phyloP scores from a whole-genome alignment of 306 rosid genomes.

The Leucaena leucocephala region DNA sequence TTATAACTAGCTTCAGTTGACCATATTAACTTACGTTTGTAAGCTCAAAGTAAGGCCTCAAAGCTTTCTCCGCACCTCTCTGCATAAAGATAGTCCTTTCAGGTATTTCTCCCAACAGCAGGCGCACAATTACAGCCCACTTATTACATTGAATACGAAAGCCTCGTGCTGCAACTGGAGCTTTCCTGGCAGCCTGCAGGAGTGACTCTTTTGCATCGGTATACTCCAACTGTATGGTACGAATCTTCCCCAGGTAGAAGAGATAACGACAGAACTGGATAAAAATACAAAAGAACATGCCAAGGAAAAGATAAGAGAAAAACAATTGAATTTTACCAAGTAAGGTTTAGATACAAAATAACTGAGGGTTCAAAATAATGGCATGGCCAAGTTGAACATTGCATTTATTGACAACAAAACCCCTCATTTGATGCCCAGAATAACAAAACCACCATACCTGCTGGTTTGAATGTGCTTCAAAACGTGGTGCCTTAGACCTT shows the following conservation, averaged over 20 bases:
- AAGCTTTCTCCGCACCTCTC: constrained; percentile 85
- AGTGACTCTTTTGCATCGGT: constrained; percentile 98
- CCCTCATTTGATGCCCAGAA: not conserved
- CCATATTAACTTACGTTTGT: constrained; percentile 74
- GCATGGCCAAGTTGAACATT: too few relatives aligned
- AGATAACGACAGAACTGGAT: constrained; percentile 93
- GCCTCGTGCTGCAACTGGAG: constrained; percentile 93
- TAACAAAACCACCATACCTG: constrained; percentile 59
- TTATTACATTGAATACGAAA: constrained; percentile 97
- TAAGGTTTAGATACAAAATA: constrained; percentile 3
- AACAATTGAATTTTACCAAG: not conserved
- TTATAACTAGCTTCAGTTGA: constrained; percentile 14
- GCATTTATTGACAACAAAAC: not conserved
- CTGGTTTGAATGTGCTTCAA: constrained; percentile 98
- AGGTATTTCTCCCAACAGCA: constrained; percentile 94
- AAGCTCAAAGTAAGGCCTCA: constrained; percentile 95
- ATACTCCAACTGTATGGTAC: constrained; percentile 95
- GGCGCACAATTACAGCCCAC: constrained; percentile 97
- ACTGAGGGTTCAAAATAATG: too few relatives aligned
- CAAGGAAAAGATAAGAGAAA: not conserved
- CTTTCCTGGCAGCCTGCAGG: constrained; percentile 96
- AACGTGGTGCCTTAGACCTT: constrained; percentile 98
- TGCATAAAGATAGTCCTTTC: constrained; percentile 99
- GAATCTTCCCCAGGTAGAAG: constrained; percentile 91
- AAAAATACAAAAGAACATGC: constrained; percentile 32